These are phyloP conservation scores for Grifola frondosa DNA, from an alignment of 1,284 basidiomycete genomes.

Conservation along the genomic window DNA sequence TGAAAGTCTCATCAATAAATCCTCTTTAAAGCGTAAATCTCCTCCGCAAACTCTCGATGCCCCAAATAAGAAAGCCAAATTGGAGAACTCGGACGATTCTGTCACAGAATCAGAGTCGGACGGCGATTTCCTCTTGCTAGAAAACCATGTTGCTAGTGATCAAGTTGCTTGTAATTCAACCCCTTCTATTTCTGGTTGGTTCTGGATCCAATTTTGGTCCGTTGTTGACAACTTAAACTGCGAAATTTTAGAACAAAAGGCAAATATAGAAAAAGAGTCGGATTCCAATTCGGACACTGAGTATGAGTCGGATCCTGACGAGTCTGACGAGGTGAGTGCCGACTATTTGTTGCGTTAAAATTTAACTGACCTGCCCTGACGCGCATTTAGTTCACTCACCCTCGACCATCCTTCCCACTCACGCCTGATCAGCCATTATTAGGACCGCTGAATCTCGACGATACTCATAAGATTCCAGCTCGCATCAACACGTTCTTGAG, in stretches of 20 bases:
- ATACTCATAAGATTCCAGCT: conserved; percentile 54
- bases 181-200: not conserved
- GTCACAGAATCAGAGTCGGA: conserved; percentile 27
- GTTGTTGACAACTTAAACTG: not conserved
- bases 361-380: not conserved
- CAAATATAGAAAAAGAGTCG: conserved; percentile 4
- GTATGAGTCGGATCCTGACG: conserved; percentile 16
- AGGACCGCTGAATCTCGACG: conserved; percentile 36
- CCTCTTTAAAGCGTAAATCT: conserved; percentile 3
- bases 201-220: not conserved
- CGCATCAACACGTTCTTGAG: conserved; percentile 79
- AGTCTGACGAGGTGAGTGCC: conserved; percentile 6
- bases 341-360: too few species aligned
- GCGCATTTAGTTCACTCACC: conserved; percentile 19
- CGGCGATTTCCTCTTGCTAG: conserved; percentile 8
- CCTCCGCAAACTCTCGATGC: not conserved
- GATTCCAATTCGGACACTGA: conserved; percentile 23
- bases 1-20: not conserved
- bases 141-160: not conserved
- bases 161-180: not conserved
- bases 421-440: conserved; percentile 40
- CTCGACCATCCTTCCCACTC: conserved; percentile 56
- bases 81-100: conserved; percentile 18
- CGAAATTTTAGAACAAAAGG: not conserved
- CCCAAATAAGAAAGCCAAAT: conserved; percentile 7